Conservation (phyloP, 495 filamentous ascomycete species). For the Aspergillus ellipticus region DNA sequence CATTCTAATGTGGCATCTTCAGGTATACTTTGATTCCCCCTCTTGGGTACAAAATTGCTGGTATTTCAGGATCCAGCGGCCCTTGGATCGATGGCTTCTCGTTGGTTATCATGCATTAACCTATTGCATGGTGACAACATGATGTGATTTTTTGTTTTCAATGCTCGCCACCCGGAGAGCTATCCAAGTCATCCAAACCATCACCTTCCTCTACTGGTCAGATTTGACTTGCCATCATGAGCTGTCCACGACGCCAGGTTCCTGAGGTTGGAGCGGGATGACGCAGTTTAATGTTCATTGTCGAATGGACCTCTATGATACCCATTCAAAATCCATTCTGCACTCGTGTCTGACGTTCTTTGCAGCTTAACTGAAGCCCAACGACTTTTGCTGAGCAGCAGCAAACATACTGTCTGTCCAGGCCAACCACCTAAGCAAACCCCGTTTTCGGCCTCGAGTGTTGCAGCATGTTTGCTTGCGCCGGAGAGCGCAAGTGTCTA, state of each 20-base stretch:
- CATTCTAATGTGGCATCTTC: slow-evolving; percentile 11
- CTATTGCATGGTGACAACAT: not conserved
- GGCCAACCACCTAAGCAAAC: not conserved
- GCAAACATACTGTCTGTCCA: not conserved
- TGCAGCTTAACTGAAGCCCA: not conserved
- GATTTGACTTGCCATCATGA: not conserved
- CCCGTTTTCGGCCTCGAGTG: not conserved
- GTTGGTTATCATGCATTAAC: slow-evolving; percentile 71
- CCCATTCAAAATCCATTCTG: not conserved
- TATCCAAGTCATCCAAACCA: not conserved
- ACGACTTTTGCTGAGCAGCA: not conserved
- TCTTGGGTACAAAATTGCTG: slow-evolving; percentile 82
- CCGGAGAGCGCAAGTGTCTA: not conserved
- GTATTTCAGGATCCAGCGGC: slow-evolving; percentile 77
- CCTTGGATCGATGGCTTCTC: slow-evolving; percentile 87
- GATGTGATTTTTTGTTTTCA: not conserved
- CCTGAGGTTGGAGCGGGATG: not conserved
- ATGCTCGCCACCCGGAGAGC: not conserved
- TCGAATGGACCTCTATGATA: not conserved
- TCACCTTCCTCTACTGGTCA: not conserved
- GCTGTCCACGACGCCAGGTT: not conserved
- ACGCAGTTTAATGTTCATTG: not conserved
- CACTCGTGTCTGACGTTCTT: not conserved
- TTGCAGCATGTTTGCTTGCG: not conserved
- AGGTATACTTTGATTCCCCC: slow-evolving; percentile 90